Evolutionary conservation across 2,329 filamentous ascomycete genomes (phyloP).

Genomic region (Cytospora chrysosperma): DNA sequence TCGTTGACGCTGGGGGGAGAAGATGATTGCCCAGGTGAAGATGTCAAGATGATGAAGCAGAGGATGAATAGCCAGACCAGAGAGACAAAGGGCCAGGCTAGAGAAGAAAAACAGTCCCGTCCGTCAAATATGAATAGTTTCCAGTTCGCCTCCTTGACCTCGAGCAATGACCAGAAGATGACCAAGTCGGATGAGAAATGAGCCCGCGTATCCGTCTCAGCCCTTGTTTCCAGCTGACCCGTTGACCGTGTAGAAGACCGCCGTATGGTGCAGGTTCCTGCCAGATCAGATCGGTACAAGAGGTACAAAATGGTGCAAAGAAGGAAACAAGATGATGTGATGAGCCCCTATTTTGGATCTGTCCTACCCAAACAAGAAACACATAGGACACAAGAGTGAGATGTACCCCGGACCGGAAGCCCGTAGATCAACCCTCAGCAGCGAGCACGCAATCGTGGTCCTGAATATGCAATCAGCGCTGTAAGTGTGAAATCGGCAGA

Average conservation of each 20-base stretch:
- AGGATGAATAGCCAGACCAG: background rate
- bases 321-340: conserved; percentile 8
- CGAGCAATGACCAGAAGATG: conserved; percentile 11
- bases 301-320: conserved; percentile 11
- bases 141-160: conserved; percentile 8
- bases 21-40: background rate
- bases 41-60: background rate
- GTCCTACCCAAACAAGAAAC: conserved; percentile 21
- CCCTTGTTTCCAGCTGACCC: conserved; percentile 5
- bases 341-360: background rate
- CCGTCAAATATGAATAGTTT: conserved; percentile 19
- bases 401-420: background rate
- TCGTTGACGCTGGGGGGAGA: background rate
- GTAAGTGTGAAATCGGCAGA: conserved; percentile 4
- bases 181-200: conserved; percentile 18
- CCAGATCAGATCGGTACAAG: conserved; percentile 19
- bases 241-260: background rate
- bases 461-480: conserved; percentile 21
- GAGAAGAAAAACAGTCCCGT: conserved; percentile 1
- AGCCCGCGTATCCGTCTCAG: conserved; percentile 13
- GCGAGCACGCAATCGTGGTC: conserved; percentile 23
- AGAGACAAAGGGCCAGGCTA: conserved; percentile 1
- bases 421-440: conserved; percentile 15
- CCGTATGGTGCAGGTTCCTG: conserved; percentile 16
- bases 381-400: background rate